Percentiles rank a stretch among this genome's conserved stretches.
phyloP scores from a whole-genome alignment of 768 basidiomycete genomes.

The Russula foetens region DNA sequence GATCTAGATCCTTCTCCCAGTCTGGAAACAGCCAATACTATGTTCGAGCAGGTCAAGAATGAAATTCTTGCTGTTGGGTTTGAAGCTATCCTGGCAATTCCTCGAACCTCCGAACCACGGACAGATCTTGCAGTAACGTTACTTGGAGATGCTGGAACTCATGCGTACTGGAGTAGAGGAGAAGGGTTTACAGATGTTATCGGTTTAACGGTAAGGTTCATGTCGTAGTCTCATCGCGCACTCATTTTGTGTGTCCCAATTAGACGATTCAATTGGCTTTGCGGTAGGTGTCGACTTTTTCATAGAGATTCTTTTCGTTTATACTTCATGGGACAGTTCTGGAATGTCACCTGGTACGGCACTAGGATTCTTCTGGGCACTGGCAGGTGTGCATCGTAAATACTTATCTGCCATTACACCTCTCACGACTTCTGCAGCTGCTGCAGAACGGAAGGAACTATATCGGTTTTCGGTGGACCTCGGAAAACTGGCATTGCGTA shows the following conservation, averaged over 20 bases:
- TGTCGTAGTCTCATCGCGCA: not conserved
- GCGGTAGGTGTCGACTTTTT: conserved; percentile 31
- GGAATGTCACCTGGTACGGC: conserved; percentile 65
- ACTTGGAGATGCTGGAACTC: conserved; percentile 62
- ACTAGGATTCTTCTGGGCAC: conserved; percentile 65
- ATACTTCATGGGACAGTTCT: conserved; percentile 31
- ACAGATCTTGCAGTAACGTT: conserved; percentile 57
- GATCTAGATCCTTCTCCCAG: conserved; percentile 49
- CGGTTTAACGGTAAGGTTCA: conserved; percentile 45
- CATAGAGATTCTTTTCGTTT: not conserved
- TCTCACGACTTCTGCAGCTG: conserved; percentile 30
- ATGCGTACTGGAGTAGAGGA: conserved; percentile 61
- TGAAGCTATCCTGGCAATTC: conserved; percentile 56
- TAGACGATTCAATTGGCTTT: conserved; percentile 60
- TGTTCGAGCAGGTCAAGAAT: conserved; percentile 65
- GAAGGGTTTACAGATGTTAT: conserved; percentile 53
- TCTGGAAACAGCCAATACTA: conserved; percentile 45
- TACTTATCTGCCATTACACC: not conserved
- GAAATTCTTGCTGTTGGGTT: conserved; percentile 64
- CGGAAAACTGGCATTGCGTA: conserved; percentile 54
- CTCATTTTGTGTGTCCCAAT: not conserved
- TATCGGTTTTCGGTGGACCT: conserved; percentile 64
- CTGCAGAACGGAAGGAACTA: conserved; percentile 52
- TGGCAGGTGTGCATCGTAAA: conserved; percentile 40
- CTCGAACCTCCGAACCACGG: conserved; percentile 48